Evolutionary conservation across 768 basidiomycete genomes (phyloP), one percentile per base, ranked within the genome.

Genomic region (Rhodotorula kratochvilovae): DNA sequence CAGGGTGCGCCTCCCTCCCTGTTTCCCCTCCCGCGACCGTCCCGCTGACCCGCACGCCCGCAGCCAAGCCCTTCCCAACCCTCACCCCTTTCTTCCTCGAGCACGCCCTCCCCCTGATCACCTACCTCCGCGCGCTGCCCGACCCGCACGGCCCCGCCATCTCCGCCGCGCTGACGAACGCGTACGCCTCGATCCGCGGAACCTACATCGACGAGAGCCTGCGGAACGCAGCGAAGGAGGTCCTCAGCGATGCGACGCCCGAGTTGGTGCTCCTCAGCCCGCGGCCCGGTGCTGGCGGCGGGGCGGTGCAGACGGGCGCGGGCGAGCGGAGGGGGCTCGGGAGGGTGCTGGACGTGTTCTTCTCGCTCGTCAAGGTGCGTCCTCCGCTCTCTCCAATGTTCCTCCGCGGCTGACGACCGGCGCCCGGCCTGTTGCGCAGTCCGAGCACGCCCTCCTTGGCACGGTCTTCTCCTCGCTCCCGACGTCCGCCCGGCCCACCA

Each of bases 301-400:
- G 43, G 29, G 56, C 50, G 35, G 55, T 15, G 48, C 48, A 36
- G 61, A 23, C n/a, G 57, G 35, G 39, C 12, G 48, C n/a, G n/a
- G 46, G n/a, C 27, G 66, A 66, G 43, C 31, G 72, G 43, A 48
- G 73, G n/a, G 66, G 70, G 2, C 36, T 78, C 19, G 77, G 72
- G 1, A 43, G 72, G 36, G 35, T 76, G 39, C 55, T 76, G 51
- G 77, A 78, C 57, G 71, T 74, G 27, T n/a, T 76, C 54, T 71
- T 78, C 33, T 72, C 76, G 13, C 46, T 77, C 13, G 56, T 68
- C 23, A 77, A 78, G 75, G 76, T 72, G n/a, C n/a, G n/a, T n/a
- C n/a, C n/a, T n/a, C n/a, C n/a, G n/a, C n/a, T n/a, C n/a, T n/a
- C n/a, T n/a, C n/a, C n/a, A n/a, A n/a, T n/a, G n/a, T n/a, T n/a